These are phyloP conservation scores for Rhynchosporium graminicola DNA, from an alignment of 2,329 filamentous ascomycete species.

Conservation along the genomic window DNA sequence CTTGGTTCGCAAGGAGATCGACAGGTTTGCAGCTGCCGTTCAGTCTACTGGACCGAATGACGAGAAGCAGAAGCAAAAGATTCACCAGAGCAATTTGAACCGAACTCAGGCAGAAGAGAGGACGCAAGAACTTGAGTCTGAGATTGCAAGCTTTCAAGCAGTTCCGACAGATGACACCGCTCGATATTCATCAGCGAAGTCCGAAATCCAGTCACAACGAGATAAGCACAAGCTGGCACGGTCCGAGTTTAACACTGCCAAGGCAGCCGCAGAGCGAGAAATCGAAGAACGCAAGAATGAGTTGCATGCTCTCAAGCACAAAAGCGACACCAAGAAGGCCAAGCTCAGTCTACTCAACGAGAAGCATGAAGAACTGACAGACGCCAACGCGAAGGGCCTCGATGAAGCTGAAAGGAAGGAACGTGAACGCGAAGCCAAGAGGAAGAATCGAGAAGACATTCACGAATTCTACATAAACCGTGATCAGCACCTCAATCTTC, in stretches of 20 bases:
- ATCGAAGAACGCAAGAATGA: constrained; percentile 65
- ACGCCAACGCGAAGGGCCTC: constrained; percentile 62
- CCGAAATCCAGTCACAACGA: constrained; percentile 52
- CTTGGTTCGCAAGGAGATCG: constrained; percentile 71
- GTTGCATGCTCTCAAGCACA: constrained; percentile 61
- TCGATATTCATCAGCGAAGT: constrained; percentile 55
- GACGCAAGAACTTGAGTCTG: constrained; percentile 52
- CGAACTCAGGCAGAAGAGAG: constrained; percentile 66
- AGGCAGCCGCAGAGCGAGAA: constrained; percentile 62
- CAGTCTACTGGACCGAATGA: constrained; percentile 70
- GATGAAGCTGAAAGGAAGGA: constrained; percentile 41
- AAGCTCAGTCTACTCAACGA: constrained; percentile 73
- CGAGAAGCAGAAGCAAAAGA: constrained; percentile 73
- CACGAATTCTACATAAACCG: constrained; percentile 33
- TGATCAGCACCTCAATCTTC: constrained; percentile 25
- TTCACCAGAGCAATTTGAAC: constrained; percentile 73
- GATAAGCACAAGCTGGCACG: constrained; percentile 47
- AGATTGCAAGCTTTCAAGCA: constrained; percentile 65
- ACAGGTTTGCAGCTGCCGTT: constrained; percentile 64
- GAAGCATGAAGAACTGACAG: constrained; percentile 69
- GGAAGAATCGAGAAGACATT: constrained; percentile 34
- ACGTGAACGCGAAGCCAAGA: constrained; percentile 35
- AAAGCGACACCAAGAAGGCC: constrained; percentile 70
- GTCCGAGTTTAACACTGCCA: constrained; percentile 60
- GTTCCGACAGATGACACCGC: constrained; percentile 64